Percentiles rank a stretch among this genome's conserved stretches.
Evolutionary conservation across 352 stramenopile genomes (phyloP).

Genomic region (Pythium diclinum): DNA sequence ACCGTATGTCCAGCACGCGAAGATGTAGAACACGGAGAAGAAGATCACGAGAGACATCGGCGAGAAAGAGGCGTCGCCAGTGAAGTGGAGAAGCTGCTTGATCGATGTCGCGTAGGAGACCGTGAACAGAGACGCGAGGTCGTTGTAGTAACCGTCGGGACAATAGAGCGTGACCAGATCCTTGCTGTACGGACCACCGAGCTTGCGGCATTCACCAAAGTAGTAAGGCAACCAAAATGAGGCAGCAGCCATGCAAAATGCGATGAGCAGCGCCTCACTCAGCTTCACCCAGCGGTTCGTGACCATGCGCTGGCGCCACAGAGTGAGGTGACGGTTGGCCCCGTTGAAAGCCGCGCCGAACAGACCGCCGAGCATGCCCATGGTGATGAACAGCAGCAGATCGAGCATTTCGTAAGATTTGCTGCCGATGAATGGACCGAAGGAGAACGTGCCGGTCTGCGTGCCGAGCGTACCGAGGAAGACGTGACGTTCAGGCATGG

Average conservation of each 20-base stretch:
- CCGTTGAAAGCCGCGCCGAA: constrained; percentile 97
- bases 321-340: constrained; percentile 92
- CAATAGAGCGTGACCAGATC: constrained; percentile 94
- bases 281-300: constrained; percentile 68
- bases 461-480: constrained; percentile 71
- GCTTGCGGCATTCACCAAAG: constrained; percentile 61
- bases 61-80: constrained; percentile 87
- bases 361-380: constrained; percentile 96
- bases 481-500: constrained; percentile 30
- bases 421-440: constrained; percentile 85
- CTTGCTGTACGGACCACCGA: constrained; percentile 58
- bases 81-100: constrained; percentile 97
- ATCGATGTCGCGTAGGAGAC: constrained; percentile 93
- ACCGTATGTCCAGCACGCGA: constrained; percentile 95
- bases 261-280: constrained; percentile 61
- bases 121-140: constrained; percentile 96
- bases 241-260: constrained; percentile 51
- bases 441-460: constrained; percentile 80
- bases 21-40: constrained; percentile 93
- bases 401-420: constrained; percentile 95
- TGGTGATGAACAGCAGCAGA: constrained; percentile 94
- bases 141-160: constrained; percentile 95
- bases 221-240: constrained; percentile 81
- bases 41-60: constrained; percentile 94
- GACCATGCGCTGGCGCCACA: constrained; percentile 64